Evolutionary conservation across 148 eudicot genomes (phyloP), one percentile per base, ranked within the genome.

Genomic region (Drosera capensis): DNA sequence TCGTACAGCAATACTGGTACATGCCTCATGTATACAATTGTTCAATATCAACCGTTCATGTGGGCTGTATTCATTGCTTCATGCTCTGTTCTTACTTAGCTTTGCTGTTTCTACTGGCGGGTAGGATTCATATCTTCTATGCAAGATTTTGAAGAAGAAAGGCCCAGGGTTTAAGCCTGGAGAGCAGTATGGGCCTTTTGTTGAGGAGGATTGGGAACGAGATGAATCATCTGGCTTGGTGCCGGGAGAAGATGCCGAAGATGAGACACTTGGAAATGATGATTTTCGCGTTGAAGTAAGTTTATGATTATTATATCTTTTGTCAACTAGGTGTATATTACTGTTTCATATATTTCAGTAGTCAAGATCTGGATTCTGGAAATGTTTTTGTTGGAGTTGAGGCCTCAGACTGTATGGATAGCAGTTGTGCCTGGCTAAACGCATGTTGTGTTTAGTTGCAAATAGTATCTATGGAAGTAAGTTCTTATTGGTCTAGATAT

Each of bases 111-210:
- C 20, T 7, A 7, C 21, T 17, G 15, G 18, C 20, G 22, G 45
- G 11, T n/a, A 82, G 93, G 85, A 78, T 54, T 62, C 93, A 21
- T 77, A 74, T 69, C 68, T 82, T 64, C 55, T 82, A 23, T 82
- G 93, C 68, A 69, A 80, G 63, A 82, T 82, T 68, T 82, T 82
- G 60, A 78, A 82, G 66, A 82, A 82, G 63, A 74, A 79, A 52
- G 93, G 93, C 19, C 66, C 79, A 20, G 93, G 93, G 28, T 80
- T 80, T 40, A 80, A 80, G 40, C 82, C 76, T 40, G 85, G 85
- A 43, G 85, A 82, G 58, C 76, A 80, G 21, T 82, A 82, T 67
- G 93, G 85, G 45, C 93, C 93, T 12, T 82, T 82, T 70, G 59
- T 82, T 22, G 85, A 77, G 51, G 93, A 77, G 68, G 93, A 82